A percentile compares a stretch with the other conserved stretches of the same genome.
phyloP scores from a whole-genome alignment of 148 eudicot genomes.

The Rhododendron vialii region DNA sequence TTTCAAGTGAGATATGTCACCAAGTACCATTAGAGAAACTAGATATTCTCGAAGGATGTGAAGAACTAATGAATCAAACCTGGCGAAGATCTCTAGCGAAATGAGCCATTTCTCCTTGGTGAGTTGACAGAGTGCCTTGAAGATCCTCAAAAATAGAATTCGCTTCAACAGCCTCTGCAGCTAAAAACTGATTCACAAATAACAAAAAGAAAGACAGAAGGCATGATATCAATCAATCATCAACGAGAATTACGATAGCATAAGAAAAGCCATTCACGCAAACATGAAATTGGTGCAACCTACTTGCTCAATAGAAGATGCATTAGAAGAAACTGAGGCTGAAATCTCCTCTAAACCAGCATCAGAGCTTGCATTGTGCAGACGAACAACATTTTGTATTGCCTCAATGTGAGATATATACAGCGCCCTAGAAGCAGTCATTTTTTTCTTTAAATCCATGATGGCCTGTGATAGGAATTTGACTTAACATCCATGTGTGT shows the following conservation, averaged over 20 bases:
- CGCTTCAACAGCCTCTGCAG: constrained; percentile 57
- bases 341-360: constrained; percentile 83
- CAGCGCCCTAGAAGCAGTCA: constrained; percentile 50
- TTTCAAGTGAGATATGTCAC: not conserved
- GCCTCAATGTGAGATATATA: constrained; percentile 85
- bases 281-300: constrained; percentile 16
- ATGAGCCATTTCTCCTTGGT: constrained; percentile 78
- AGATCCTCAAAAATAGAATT: constrained; percentile 75
- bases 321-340: constrained; percentile 53
- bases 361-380: constrained; percentile 77
- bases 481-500: not conserved
- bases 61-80: constrained; percentile 33
- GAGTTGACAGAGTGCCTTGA: constrained; percentile 60
- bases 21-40: not conserved
- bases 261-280: not conserved
- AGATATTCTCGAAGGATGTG: not conserved
- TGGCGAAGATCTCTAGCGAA: constrained; percentile 89
- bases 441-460: constrained; percentile 65
- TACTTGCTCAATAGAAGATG: constrained; percentile 60
- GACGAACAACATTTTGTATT: constrained; percentile 77
- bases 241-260: not conserved
- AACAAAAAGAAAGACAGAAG: not conserved
- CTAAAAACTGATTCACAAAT: constrained; percentile 43
- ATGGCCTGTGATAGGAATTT: constrained; percentile 42
- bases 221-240: not conserved